These are phyloP conservation scores for Penicillium salamii DNA, from an alignment of 495 filamentous ascomycete species.

Conservation along the genomic window DNA sequence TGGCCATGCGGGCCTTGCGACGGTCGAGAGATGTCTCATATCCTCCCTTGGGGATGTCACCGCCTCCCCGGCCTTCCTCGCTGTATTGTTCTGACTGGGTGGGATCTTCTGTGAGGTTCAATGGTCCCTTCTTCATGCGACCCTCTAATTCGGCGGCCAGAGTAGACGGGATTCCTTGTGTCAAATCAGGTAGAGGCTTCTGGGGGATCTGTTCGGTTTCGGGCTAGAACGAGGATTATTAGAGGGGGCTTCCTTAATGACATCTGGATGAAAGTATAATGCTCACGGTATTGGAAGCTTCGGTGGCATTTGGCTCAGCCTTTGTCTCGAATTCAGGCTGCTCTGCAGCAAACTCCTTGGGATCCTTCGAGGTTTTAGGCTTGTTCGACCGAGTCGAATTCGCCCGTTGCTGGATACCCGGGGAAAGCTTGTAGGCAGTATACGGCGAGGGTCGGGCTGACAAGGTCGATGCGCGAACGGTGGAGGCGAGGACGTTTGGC, in stretches of 20 bases:
- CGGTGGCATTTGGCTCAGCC: slow-evolving; percentile 37
- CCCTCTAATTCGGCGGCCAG: slow-evolving; percentile 67
- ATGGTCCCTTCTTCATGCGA: slow-evolving; percentile 44
- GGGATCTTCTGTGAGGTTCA: slow-evolving; percentile 61
- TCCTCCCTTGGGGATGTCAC: slow-evolving; percentile 71
- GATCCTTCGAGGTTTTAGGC: slow-evolving; percentile 16
- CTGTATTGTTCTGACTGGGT: slow-evolving; percentile 45
- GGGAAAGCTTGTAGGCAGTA: slow-evolving; percentile 44
- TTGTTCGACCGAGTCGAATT: slow-evolving; percentile 18
- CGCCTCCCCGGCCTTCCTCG: slow-evolving; percentile 46
- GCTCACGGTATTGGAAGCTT: slow-evolving; percentile 28
- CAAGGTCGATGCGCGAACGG: slow-evolving; percentile 33
- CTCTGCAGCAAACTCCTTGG: slow-evolving; percentile 33
- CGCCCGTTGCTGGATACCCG: slow-evolving; percentile 29
- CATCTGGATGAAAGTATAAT: slow-evolving; percentile 2
- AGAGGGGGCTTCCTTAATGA: slow-evolving; percentile 9
- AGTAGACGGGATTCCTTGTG: slow-evolving; percentile 87
- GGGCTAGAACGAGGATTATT: slow-evolving; percentile 22
- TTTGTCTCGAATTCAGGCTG: slow-evolving; percentile 46
- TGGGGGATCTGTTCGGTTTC: slow-evolving; percentile 31
- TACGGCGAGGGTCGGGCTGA: slow-evolving; percentile 38
- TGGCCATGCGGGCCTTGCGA: slow-evolving; percentile 66
- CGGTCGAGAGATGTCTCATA: slow-evolving; percentile 91
- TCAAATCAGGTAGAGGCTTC: slow-evolving; percentile 77
- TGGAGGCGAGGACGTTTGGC: slow-evolving; percentile 39